phyloP scores from a whole-genome alignment of 2,329 filamentous ascomycete species.

The Colletotrichum sp. region DNA sequence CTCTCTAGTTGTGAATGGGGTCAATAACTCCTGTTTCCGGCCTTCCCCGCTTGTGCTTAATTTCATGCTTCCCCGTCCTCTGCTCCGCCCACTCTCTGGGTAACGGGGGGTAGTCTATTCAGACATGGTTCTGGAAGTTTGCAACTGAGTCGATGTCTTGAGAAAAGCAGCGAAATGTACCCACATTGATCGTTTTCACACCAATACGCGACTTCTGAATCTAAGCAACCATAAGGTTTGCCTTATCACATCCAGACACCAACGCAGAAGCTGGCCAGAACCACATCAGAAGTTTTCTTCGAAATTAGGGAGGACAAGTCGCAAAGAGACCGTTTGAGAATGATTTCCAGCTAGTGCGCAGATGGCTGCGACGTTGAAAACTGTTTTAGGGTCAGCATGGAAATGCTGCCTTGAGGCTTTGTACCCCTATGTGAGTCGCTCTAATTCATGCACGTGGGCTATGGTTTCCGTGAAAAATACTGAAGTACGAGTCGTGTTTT shows the following conservation, averaged over 20 bases:
- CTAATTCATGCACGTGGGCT: background rate
- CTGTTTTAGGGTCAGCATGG: background rate
- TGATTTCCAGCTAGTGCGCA: background rate
- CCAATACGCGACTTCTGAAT: background rate
- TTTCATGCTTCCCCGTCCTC: background rate
- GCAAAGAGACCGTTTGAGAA: background rate
- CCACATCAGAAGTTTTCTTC: background rate
- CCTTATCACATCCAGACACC: background rate
- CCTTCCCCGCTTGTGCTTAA: background rate
- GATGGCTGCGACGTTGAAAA: background rate
- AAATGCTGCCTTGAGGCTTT: background rate
- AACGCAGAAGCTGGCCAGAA: background rate
- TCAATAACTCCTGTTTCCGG: background rate
- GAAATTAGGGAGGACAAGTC: background rate
- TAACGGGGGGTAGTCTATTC: background rate
- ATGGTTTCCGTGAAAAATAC: background rate
- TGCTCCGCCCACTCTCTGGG: background rate
- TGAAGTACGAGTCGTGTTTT: background rate
- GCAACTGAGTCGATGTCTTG: background rate
- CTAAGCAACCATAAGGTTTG: background rate
- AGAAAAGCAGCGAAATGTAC: background rate
- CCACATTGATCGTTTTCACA: background rate
- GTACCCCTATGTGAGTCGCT: background rate
- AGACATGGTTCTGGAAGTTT: background rate
- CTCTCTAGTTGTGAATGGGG: background rate